phyloP scores from a whole-genome alignment of 2,329 filamentous ascomycete species.

The Metarhizium humberi region DNA sequence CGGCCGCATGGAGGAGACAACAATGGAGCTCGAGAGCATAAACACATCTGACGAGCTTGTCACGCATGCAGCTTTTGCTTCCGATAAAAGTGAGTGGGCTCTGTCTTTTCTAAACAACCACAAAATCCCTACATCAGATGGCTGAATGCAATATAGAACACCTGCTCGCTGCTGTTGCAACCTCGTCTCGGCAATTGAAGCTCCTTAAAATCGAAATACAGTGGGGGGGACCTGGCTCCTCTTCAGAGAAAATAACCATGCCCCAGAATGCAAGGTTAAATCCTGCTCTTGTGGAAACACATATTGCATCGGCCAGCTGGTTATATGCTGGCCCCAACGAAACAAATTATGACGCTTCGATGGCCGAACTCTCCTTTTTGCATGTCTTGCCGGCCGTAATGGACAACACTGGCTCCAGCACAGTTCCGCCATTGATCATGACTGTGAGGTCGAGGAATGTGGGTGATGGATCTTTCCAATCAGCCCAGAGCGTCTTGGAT shows the following conservation, averaged over 20 bases:
- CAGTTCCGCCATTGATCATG: conserved; percentile 53
- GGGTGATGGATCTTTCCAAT: conserved; percentile 47
- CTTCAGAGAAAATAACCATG: conserved; percentile 44
- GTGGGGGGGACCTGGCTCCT: conserved; percentile 52
- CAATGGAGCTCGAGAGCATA: conserved; percentile 65
- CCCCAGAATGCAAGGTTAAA: conserved; percentile 37
- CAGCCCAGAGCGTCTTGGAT: conserved; percentile 65
- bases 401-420: conserved; percentile 48
- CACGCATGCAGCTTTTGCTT: conserved; percentile 67
- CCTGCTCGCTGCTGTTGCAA: conserved; percentile 58
- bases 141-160: conserved; percentile 28
- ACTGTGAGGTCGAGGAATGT: conserved; percentile 59
- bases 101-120: not conserved
- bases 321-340: conserved; percentile 36
- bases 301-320: conserved; percentile 50
- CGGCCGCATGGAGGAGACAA: conserved; percentile 60
- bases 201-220: conserved; percentile 64
- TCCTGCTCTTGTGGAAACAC: conserved; percentile 44
- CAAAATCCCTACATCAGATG: not conserved
- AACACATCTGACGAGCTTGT: conserved; percentile 65
- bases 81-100: conserved; percentile 55
- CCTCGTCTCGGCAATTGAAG: conserved; percentile 61
- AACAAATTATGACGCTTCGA: conserved; percentile 35
- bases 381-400: conserved; percentile 61
- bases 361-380: conserved; percentile 62